Evolutionary conservation across 208 protist genomes (phyloP), one percentile per base, ranked within the genome.

Genomic region (Phytomonas sp.): DNA sequence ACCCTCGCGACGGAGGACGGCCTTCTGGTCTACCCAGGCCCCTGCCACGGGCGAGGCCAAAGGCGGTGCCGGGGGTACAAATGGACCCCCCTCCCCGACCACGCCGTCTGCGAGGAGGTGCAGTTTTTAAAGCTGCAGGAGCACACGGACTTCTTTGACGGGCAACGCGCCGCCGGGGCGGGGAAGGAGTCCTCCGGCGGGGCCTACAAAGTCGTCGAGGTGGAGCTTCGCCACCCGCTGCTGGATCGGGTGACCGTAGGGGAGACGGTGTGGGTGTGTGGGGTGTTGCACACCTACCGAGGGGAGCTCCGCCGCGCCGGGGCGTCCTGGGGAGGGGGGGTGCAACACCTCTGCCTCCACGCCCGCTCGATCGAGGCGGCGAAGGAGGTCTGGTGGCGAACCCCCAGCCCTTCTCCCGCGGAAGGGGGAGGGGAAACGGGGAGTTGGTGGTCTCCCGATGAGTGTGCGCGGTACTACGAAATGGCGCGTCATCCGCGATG

Each of bases 401-500:
- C 4, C 30, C 59, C 28, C 56, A 40, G 64, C 56, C 6, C 61
- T 68, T 3, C 40, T 73, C 40, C 72, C 70, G 32, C 36, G 9
- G 60, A 13, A 67, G 62, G 72, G 64, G 71, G 4, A 33, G 15
- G 2, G 66, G 72, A 20, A 56, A 43, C 26, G 70, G 70, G 31
- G 2, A 43, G 36, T 34, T 64, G 31, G 60, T 84, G 83, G 77
- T 82, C 82, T 9, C 68, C 81, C 8, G 85, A 87, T 60, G 89
- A 94, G 77, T 77, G 78, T 32, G 89, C 77, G 9, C 77, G 78
- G 26, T 92, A 85, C 67, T 95, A 91, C 75, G 90, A 96, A 69
- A 88, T 98, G 70, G 79, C 85, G 61, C 87, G 92, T 28, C 83
- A 97, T 65, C 90, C 87, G 32, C 76, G 85, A 40, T 94, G 86